phyloP scores from a whole-genome alignment of 768 basidiomycete genomes.

The Panaeolus papilionaceus region DNA sequence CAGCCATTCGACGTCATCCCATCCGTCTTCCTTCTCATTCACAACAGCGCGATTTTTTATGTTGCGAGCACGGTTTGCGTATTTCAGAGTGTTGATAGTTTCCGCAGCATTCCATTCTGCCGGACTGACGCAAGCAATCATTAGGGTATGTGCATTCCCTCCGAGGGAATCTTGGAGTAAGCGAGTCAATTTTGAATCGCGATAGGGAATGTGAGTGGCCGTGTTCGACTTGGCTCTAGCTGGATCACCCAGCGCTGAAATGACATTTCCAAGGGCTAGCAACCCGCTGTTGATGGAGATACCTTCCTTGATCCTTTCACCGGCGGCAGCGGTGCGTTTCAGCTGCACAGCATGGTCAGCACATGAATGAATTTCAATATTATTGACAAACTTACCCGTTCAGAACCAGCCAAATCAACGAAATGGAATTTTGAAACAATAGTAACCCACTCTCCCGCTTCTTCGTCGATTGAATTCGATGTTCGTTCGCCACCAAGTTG shows the following conservation, averaged over 20 bases:
- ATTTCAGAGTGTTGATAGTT: slow-evolving; percentile 95
- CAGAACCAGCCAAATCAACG: slow-evolving; percentile 96
- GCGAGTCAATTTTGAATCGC: slow-evolving; percentile 97
- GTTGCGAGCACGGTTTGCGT: slow-evolving; percentile 95
- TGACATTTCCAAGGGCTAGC: slow-evolving; percentile 96
- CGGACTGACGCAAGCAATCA: slow-evolving; percentile 98
- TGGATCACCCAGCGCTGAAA: slow-evolving; percentile 96
- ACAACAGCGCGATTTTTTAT: slow-evolving; percentile 95
- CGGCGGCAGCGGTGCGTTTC: slow-evolving; percentile 94
- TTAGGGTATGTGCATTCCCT: slow-evolving; percentile 96
- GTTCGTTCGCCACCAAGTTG: slow-evolving; percentile 58
- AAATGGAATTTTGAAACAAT: slow-evolving; percentile 97
- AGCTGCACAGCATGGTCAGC: slow-evolving; percentile 54
- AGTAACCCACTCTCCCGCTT: slow-evolving; percentile 84
- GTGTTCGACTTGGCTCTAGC: slow-evolving; percentile 83
- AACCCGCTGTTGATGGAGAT: slow-evolving; percentile 98
- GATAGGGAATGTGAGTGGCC: slow-evolving; percentile 92
- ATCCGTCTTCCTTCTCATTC: slow-evolving; percentile 95
- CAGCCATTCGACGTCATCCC: slow-evolving; percentile 98
- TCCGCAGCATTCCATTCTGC: slow-evolving; percentile 96
- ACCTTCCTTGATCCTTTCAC: slow-evolving; percentile 98
- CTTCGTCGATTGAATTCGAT: slow-evolving; percentile 53
- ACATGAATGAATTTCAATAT: slow-evolving; percentile 15
- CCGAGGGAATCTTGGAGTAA: slow-evolving; percentile 96
- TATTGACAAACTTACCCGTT: slow-evolving; percentile 67